phyloP scores from a whole-genome alignment of 305 asterid species.

The Stenogyne calaminthoides region DNA sequence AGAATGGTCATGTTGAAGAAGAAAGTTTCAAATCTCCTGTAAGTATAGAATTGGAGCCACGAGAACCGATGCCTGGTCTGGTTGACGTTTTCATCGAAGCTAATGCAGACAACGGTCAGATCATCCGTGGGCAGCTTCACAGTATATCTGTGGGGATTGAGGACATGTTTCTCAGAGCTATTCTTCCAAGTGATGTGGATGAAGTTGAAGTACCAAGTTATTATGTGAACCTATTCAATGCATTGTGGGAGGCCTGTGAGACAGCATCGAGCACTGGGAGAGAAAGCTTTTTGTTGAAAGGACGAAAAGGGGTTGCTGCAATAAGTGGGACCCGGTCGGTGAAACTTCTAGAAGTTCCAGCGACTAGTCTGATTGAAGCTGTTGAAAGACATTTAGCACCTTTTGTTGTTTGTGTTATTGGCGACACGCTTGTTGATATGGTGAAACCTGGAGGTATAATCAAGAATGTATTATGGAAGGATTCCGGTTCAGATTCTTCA shows the following conservation, averaged over 20 bases:
- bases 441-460: constrained; percentile 62
- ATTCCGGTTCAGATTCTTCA: constrained; percentile 43
- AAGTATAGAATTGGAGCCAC: constrained; percentile 80
- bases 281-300: constrained; percentile 77
- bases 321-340: constrained; percentile 83
- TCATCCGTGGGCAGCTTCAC: constrained; percentile 73
- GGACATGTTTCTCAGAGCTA: constrained; percentile 89
- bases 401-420: constrained; percentile 76
- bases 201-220: constrained; percentile 48
- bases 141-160: constrained; percentile 84
- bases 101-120: constrained; percentile 75
- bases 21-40: constrained; percentile 58
- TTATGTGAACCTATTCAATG: constrained; percentile 63
- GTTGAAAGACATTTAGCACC: constrained; percentile 67
- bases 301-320: constrained; percentile 84
- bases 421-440: constrained; percentile 67
- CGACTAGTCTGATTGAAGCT: constrained; percentile 54
- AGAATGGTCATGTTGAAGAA: constrained; percentile 53
- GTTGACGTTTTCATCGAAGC: constrained; percentile 72
- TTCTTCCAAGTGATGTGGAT: constrained; percentile 63
- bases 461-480: constrained; percentile 63
- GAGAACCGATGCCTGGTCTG: constrained; percentile 88
- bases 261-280: constrained; percentile 75
- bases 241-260: constrained; percentile 94
- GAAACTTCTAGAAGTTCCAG: constrained; percentile 74